Evolutionary conservation across 805 yeast genomes (phyloP).

Genomic region (Saccharomycopsis vini): DNA sequence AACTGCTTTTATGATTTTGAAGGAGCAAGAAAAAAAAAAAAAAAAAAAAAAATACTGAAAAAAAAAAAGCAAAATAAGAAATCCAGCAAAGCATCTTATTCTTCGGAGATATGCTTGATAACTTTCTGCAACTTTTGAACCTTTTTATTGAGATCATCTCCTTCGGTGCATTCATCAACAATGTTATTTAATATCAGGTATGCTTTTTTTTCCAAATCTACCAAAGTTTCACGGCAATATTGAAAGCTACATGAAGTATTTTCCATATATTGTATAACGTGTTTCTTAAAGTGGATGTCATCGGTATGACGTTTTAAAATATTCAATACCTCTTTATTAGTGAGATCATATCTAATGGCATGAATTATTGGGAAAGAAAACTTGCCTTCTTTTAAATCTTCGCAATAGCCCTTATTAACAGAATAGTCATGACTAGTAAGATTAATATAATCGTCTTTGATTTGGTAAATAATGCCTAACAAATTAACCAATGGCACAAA

Average conservation of each 20-base stretch:
- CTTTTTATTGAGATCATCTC: not conserved
- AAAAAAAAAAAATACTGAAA: too few relatives aligned
- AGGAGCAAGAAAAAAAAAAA: too few relatives aligned
- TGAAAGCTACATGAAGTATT: conserved; percentile 32
- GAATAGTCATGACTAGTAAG: conserved; percentile 42
- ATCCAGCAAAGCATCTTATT: too few relatives aligned
- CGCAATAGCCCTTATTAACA: conserved; percentile 70
- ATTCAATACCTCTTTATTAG: conserved; percentile 35
- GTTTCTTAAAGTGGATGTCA: conserved; percentile 39
- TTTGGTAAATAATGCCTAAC: conserved; percentile 78
- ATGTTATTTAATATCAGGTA: conserved; percentile 21
- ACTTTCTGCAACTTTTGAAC: not conserved
- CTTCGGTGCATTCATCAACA: not conserved
- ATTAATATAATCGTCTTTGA: conserved; percentile 77
- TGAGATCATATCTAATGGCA: conserved; percentile 33
- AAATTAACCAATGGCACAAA: conserved; percentile 59
- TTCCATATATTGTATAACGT: conserved; percentile 41
- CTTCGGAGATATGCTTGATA: not conserved
- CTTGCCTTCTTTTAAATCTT: conserved; percentile 86
- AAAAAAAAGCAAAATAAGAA: too few relatives aligned
- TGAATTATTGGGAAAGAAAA: conserved; percentile 81
- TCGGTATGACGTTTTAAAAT: conserved; percentile 46
- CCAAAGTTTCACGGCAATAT: conserved; percentile 29
- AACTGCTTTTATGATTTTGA: too few relatives aligned
- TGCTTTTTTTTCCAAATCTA: conserved; percentile 23